Evolutionary conservation across 495 filamentous ascomycete genomes (phyloP), one percentile per base, ranked within the genome.

Genomic region (Podospora bellae-mahoneyi): DNA sequence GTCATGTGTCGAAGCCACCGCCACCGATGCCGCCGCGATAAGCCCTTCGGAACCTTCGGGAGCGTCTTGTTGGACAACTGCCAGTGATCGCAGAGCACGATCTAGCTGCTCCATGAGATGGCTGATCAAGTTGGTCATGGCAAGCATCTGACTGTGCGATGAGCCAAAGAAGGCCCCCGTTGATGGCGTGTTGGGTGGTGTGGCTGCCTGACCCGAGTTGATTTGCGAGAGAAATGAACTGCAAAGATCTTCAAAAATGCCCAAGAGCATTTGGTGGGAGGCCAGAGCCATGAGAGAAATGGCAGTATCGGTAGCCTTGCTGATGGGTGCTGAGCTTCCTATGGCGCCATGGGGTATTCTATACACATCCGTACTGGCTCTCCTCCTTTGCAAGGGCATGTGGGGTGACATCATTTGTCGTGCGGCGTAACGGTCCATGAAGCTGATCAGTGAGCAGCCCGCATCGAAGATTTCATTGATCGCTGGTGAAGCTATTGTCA

Each of bases 381-480:
- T 6, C 39, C 6, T 55, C 5, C 5, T 66, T 16, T 44, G 18
- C 32, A 19, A n/a, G 5, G 30, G 20, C 13, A 9, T 53, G 1
- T 20, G 19, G 10, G 48, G 6, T 20, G 69, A 19, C 20, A 10
- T 23, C 18, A 30, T 20, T 27, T 55, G 60, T 19, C 44, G n/a
- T 0, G 62, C 16, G 0, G 63, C 63, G 30, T 68, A 67, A 5
- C 63, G 32, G 20, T 67, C 69, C 13, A 69, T 63, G 15, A 71
- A 19, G 18, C 57, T 66, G 59, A 74, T 64, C 20, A 74, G 54
- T 1, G 67, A 71, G 63, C 62, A 69, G n/a, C 61, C 65, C 27
- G 65, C 65, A 7, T 69, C 67, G 19, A 71, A 68, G 1, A 69
- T 13, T 16, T 74, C 67, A 30, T 74, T 63, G 62, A 68, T 44